A percentile compares a stretch with the other conserved stretches of the same genome.
Evolutionary conservation across 2,329 filamentous ascomycete species (phyloP).

Genomic region (Neofusicoccum sp.): DNA sequence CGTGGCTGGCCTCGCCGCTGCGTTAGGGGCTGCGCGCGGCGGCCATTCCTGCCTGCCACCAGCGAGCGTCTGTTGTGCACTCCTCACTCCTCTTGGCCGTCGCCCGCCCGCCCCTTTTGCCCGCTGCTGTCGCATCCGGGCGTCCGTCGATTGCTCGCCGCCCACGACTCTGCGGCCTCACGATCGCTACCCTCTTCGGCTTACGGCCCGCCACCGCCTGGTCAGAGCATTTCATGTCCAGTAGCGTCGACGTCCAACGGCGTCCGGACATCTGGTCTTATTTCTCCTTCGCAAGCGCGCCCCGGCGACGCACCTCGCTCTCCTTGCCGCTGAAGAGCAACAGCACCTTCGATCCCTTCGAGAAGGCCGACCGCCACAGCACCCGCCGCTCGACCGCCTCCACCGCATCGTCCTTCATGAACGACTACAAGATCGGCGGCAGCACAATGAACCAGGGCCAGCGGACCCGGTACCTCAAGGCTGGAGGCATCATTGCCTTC

Average conservation of each 20-base stretch:
- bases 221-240: conserved; percentile 50
- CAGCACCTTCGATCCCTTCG: conserved; percentile 42
- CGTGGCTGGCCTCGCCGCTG: neutral
- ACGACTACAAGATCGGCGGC: conserved; percentile 44
- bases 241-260: conserved; percentile 51
- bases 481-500: conserved; percentile 58
- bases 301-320: conserved; percentile 53
- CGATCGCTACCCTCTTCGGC: conserved; percentile 17
- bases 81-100: neutral
- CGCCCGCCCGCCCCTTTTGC: neutral
- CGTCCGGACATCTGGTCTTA: conserved; percentile 54
- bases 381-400: conserved; percentile 26
- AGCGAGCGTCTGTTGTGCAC: neutral
- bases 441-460: conserved; percentile 59
- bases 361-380: conserved; percentile 47
- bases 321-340: conserved; percentile 46
- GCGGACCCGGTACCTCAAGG: conserved; percentile 60
- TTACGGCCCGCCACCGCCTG: conserved; percentile 17
- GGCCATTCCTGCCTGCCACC: neutral
- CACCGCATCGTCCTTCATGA: conserved; percentile 40
- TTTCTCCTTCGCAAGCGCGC: conserved; percentile 47
- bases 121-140: neutral
- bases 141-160: neutral
- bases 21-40: conserved; percentile 4
- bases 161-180: conserved; percentile 5